Percentiles rank a stretch among this genome's conserved stretches.
Conservation (phyloP, 495 filamentous ascomycete species). For the Neurospora intermedia region DNA sequence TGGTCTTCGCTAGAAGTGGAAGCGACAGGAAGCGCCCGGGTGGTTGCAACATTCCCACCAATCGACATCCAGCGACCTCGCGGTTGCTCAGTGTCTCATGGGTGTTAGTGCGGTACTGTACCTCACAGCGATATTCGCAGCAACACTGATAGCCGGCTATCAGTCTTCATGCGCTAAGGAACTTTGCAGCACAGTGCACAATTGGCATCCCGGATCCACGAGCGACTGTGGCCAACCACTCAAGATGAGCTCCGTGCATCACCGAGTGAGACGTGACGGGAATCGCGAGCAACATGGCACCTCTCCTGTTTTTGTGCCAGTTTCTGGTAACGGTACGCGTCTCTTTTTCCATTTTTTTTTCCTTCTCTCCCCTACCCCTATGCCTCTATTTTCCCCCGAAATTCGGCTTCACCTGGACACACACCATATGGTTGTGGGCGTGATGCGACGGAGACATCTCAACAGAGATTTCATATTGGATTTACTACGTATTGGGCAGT, state of each 20-base stretch:
- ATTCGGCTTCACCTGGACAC: background rate
- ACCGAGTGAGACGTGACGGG: background rate
- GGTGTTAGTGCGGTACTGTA: background rate
- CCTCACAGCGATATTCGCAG: background rate
- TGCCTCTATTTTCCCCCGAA: background rate
- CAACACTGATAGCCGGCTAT: background rate
- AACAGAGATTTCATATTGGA: background rate
- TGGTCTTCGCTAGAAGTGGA: background rate
- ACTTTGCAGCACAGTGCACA: background rate
- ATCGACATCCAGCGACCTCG: background rate
- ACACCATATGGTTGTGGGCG: background rate
- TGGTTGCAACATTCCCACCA: background rate
- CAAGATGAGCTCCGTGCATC: background rate
- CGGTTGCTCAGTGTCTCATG: background rate
- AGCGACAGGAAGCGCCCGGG: background rate
- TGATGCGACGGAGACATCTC: background rate
- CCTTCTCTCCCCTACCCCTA: constrained; percentile 6
- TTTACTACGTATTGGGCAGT: background rate
- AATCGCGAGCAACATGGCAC: background rate
- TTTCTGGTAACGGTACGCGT: constrained; percentile 19
- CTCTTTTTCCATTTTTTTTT: constrained; percentile 10
- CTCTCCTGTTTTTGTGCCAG: constrained; percentile 6
- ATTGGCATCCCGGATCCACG: background rate
- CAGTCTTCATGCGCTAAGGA: background rate
- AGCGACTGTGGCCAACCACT: background rate